Evolutionary conservation across 208 protist species (phyloP), one percentile per base, ranked within the genome.

Genomic region (Crithidia expoeki): DNA sequence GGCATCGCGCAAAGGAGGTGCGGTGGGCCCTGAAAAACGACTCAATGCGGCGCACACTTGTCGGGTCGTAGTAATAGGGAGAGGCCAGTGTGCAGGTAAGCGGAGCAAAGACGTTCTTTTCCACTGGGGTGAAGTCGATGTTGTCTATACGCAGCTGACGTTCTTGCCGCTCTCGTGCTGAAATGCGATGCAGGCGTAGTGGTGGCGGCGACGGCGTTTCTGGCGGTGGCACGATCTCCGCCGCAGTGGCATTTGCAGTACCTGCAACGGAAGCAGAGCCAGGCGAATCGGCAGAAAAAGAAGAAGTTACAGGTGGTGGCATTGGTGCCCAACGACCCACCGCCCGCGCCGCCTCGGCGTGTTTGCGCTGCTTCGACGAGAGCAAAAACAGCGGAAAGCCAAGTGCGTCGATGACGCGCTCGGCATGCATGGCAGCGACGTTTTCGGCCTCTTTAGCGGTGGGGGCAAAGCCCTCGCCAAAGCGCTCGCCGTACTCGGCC

Each of bases 341-440:
- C 10, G 51, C 70, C n/a, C 79, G 68, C 21, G 83, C 86, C 42
- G 84, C 86, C 68, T 86, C 84, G 2, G 89, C 92, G 70, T 96
- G 89, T 7, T 87, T 83, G 59, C 79, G 65, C 78, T 96, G 92
- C 68, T 89, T 90, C 33, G 84, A 86, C 5, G 86, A 76, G 21
- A 95, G 86, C 55, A 84, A 76, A 66, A 92, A 96, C n/a, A 96
- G 73, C 5, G 82, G 85, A 25, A 94, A 70, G 23, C 92, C 92
- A 3, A 94, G 68, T 0, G 89, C 83, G 64, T 94, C 90, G 67
- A 96, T 80, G 44, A 95, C 73, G 23, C 88, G 92, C 80, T 92
- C 88, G 25, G 92, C 92, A 58, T 96, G 92, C 89, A 95, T 95
- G 44, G 75, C 76, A 14, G 89, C 89, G 5, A 93, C 86, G 16